Conservation (phyloP, 805 yeast species). For the Candida corydali region DNA sequence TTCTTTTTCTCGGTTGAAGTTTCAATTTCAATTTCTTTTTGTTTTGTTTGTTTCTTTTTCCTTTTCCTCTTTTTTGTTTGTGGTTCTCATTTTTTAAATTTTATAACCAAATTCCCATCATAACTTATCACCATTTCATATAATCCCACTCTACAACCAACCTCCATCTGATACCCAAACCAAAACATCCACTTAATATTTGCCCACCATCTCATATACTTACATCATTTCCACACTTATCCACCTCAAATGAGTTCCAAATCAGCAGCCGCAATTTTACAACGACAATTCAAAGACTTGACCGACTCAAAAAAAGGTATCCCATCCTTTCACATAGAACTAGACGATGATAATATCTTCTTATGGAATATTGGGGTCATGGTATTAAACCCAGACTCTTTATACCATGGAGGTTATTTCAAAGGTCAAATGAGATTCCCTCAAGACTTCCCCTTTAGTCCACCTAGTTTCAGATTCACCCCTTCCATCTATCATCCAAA, state of each 20-base stretch:
- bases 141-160: too few relatives aligned
- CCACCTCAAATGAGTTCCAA: constrained; percentile 49
- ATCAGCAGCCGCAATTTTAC: constrained; percentile 76
- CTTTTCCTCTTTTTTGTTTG: too few relatives aligned
- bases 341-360: constrained; percentile 54
- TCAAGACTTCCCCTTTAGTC: constrained; percentile 82
- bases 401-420: constrained; percentile 91
- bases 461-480: constrained; percentile 88
- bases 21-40: too few relatives aligned
- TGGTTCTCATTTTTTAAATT: too few relatives aligned
- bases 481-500: constrained; percentile 95
- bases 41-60: too few relatives aligned
- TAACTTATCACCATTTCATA: too few relatives aligned
- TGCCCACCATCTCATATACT: too few relatives aligned
- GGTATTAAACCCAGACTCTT: constrained; percentile 85
- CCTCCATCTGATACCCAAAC: too few relatives aligned
- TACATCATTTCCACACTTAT: too few relatives aligned
- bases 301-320: constrained; percentile 83
- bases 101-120: too few relatives aligned
- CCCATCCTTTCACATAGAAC: constrained; percentile 59
- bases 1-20: too few relatives aligned
- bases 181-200: too few relatives aligned
- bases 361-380: constrained; percentile 86
- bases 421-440: constrained; percentile 95
- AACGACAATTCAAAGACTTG: constrained; percentile 91